phyloP scores from a whole-genome alignment of 495 filamentous ascomycete genomes.

The Hypomontagnella monticulosa region DNA sequence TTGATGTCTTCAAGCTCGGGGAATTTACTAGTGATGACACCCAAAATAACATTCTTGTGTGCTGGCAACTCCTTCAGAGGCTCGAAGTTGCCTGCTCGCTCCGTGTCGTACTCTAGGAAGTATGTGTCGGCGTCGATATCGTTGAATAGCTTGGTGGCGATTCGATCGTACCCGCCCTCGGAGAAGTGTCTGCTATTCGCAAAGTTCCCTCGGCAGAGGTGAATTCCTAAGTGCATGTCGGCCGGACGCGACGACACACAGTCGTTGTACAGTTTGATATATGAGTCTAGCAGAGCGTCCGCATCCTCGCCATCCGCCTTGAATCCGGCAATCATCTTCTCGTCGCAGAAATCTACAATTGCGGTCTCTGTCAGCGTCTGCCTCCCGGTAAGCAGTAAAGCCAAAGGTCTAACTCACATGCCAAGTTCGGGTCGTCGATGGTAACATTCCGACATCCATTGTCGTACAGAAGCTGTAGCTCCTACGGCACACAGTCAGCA shows the following conservation, averaged over 20 bases:
- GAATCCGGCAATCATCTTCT: slow-evolving; percentile 72
- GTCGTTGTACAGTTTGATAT: slow-evolving; percentile 76
- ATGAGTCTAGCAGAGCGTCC: slow-evolving; percentile 70
- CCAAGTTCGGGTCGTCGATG: slow-evolving; percentile 73
- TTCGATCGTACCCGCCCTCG: slow-evolving; percentile 75
- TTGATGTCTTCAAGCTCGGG: slow-evolving; percentile 70
- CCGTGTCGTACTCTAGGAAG: slow-evolving; percentile 78
- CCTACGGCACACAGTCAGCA: slow-evolving; percentile 43
- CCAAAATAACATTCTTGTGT: slow-evolving; percentile 75
- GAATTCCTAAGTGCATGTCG: slow-evolving; percentile 72
- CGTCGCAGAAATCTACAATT: slow-evolving; percentile 70
- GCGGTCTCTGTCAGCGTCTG: neutral
- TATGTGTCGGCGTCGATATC: slow-evolving; percentile 72
- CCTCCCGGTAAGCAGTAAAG: neutral
- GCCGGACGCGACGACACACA: slow-evolving; percentile 64
- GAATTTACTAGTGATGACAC: slow-evolving; percentile 75
- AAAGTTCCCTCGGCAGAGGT: slow-evolving; percentile 77
- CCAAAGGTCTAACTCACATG: slow-evolving; percentile 59
- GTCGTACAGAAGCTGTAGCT: slow-evolving; percentile 70
- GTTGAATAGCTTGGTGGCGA: slow-evolving; percentile 75
- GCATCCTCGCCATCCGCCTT: slow-evolving; percentile 64
- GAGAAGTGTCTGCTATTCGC: slow-evolving; percentile 74
- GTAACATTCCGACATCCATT: slow-evolving; percentile 72
- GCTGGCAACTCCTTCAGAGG: slow-evolving; percentile 70
- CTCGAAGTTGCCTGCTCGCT: slow-evolving; percentile 73